These are phyloP conservation scores for Babesia divergens DNA, from an alignment of 169 alveolate species.

Conservation along the genomic window DNA sequence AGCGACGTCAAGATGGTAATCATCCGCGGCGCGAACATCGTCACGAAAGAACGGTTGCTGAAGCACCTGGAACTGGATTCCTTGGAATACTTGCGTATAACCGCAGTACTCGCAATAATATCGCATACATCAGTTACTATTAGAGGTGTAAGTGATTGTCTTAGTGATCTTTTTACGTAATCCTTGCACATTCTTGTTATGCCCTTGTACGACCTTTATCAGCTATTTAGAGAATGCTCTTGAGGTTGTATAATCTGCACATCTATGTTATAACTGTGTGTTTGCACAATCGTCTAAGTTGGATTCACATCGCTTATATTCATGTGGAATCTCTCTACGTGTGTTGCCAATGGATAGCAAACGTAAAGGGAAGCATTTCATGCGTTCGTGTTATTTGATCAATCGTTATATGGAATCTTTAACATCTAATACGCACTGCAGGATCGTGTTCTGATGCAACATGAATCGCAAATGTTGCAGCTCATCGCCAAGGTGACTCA, in stretches of 20 bases:
- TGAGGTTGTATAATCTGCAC: background rate
- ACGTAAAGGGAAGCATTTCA: background rate
- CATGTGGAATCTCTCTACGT: background rate
- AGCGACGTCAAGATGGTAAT: conserved; percentile 4
- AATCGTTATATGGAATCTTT: background rate
- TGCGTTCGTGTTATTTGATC: background rate
- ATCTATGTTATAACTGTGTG: background rate
- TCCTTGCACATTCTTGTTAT: too few relatives aligned
- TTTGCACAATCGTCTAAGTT: background rate
- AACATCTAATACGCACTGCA: background rate
- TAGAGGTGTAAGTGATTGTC: conserved; percentile 7
- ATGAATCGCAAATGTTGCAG: conserved; percentile 46
- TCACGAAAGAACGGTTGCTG: conserved; percentile 23
- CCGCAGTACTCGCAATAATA: conserved; percentile 39
- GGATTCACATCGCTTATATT: background rate
- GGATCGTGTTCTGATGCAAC: conserved; percentile 5
- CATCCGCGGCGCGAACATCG: conserved; percentile 7
- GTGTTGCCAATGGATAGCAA: background rate
- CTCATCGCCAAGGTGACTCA: conserved; percentile 43
- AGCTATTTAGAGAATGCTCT: too few relatives aligned
- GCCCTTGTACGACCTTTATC: too few relatives aligned
- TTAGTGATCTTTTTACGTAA: background rate
- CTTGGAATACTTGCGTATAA: conserved; percentile 41
- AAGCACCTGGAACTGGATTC: conserved; percentile 40
- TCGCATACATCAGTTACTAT: conserved; percentile 42